These are phyloP conservation scores for Tuber borchii DNA, from an alignment of 495 filamentous ascomycete species.

Conservation along the genomic window DNA sequence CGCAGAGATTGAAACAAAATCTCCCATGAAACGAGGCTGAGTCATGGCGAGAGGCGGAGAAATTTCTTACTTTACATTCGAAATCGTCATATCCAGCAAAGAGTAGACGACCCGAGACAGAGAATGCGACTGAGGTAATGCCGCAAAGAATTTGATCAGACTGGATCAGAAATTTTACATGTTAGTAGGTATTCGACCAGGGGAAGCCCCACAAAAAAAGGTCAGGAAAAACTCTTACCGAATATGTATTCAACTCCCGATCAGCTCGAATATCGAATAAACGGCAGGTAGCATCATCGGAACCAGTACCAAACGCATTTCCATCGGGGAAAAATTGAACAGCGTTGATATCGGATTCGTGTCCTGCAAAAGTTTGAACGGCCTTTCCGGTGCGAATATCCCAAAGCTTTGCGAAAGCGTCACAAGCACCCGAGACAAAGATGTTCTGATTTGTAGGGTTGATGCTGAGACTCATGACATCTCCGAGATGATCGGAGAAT, in stretches of 20 bases:
- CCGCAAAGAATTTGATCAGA: slow-evolving; percentile 95
- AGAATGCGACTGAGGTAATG: slow-evolving; percentile 97
- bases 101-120: slow-evolving; percentile 87
- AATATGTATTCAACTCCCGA: slow-evolving; percentile 90
- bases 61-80: slow-evolving; percentile 84
- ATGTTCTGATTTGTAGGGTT: slow-evolving; percentile 98
- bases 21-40: background rate
- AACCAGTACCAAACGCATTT: slow-evolving; percentile 96
- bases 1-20: background rate
- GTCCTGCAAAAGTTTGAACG: slow-evolving; percentile 94
- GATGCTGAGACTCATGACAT: slow-evolving; percentile 99
- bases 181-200: slow-evolving; percentile 9
- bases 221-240: slow-evolving; percentile 56
- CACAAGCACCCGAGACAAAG: slow-evolving; percentile 96
- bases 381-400: slow-evolving; percentile 98
- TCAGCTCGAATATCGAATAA: slow-evolving; percentile 97
- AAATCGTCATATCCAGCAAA: slow-evolving; percentile 99
- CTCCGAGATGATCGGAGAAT: slow-evolving; percentile 95
- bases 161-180: slow-evolving; percentile 46
- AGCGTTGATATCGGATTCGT: slow-evolving; percentile 98
- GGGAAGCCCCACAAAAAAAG: slow-evolving; percentile 9
- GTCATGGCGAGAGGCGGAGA: background rate
- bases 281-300: slow-evolving; percentile 94
- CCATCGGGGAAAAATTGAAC: slow-evolving; percentile 99
- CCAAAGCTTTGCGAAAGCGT: slow-evolving; percentile 98